Conservation (phyloP, 2,329 filamentous ascomycete species). For the Cercospora zeae-maydis region DNA sequence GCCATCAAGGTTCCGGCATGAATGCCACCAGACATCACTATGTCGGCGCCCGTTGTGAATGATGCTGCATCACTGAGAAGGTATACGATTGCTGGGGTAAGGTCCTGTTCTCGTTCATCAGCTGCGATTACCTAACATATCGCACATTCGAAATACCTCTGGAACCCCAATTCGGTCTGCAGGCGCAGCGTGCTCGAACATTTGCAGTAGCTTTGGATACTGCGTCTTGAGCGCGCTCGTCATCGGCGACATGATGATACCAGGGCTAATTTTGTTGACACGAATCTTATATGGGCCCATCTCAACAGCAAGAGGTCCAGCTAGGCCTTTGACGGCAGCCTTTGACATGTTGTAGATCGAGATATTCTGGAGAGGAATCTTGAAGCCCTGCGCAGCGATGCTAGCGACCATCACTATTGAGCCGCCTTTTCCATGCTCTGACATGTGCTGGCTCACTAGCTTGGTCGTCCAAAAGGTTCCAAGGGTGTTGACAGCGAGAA, state of each 20-base stretch:
- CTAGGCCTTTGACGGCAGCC: slow-evolving; percentile 27
- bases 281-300: slow-evolving; percentile 30
- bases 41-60: slow-evolving; percentile 19
- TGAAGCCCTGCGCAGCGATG: slow-evolving; percentile 30
- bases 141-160: not conserved
- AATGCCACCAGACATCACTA: slow-evolving; percentile 17
- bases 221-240: slow-evolving; percentile 14
- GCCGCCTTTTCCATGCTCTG: slow-evolving; percentile 27
- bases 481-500: slow-evolving; percentile 36
- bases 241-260: slow-evolving; percentile 32
- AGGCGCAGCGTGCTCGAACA: slow-evolving; percentile 20
- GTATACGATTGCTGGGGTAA: slow-evolving; percentile 28
- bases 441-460: slow-evolving; percentile 34
- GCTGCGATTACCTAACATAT: not conserved
- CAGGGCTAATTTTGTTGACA: slow-evolving; percentile 35
- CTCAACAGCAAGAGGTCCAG: slow-evolving; percentile 27
- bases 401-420: slow-evolving; percentile 33
- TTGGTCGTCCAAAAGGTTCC: slow-evolving; percentile 35
- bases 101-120: slow-evolving; percentile 39
- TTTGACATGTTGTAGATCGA: slow-evolving; percentile 30
- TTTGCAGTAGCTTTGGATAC: slow-evolving; percentile 22
- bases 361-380: slow-evolving; percentile 28
- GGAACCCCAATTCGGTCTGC: slow-evolving; percentile 35
- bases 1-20: slow-evolving; percentile 16
- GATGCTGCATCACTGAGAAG: slow-evolving; percentile 16